Evolutionary conservation across 2,329 filamentous ascomycete species (phyloP), one percentile per base, ranked within the genome.

Genomic region (Cladophialophora exuberans): DNA sequence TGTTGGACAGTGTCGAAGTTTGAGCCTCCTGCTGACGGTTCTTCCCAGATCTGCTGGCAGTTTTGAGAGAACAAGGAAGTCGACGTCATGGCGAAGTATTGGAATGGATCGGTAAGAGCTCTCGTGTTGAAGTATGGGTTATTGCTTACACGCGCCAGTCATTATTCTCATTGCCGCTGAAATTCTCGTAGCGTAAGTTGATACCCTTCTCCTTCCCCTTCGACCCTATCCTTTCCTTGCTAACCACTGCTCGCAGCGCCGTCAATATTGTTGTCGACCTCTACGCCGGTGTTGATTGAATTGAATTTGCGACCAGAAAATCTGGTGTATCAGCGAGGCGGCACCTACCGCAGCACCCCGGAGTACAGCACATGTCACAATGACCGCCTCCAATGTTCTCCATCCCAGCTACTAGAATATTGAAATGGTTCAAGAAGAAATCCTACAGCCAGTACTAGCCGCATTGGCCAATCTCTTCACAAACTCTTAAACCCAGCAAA

Each of bases 221-320:
- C 25, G 10, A n/a, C 1, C 26, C 15, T 18, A 4, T 22, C 11
- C 9, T 4, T 4, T 13, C 20, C 20, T 25, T 25, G 38, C 53
- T 57, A 26, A 56, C 44, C 13, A 36, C n/a, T 20, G 36, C 36
- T 25, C 20, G 25, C 44, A 61, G 58, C 25, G 88, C 84, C 15
- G 87, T 97, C 65, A 97, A 97, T 72, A 97, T 99, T 61, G 82
- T 97, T 25, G 94, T 97, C 28, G 94, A 97, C 72, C 70, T 97
- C 62, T 95, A 95, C 67, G 91, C 88, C 54, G 81, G 81, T 51
- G 75, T 83, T 36, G 80, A 85, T 61, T 83, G 73, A 59, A 25
- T 26, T n/a, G 13, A 42, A 13, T 6, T 36, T 36, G 33, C 33
- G n/a, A n/a, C 33, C 18, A 13, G 10, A 36, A 36, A 13, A 36